Percentiles rank a stretch among this genome's conserved stretches.
These are phyloP conservation scores for grape (Vitis vinifera) DNA, from an alignment of 164 flowering plant genomes.

Conservation along the genomic window DNA sequence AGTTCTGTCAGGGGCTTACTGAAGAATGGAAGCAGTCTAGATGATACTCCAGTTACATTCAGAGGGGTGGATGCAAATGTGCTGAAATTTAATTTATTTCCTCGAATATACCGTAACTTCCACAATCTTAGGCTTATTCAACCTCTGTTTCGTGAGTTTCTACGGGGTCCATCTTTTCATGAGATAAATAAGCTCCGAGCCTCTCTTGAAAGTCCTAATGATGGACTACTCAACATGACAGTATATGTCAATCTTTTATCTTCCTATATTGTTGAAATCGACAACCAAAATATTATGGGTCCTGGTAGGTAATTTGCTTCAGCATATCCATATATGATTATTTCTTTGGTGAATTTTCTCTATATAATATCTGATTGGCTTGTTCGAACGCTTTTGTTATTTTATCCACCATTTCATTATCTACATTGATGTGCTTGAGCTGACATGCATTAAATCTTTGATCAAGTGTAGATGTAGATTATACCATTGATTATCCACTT, in stretches of 20 bases:
- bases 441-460: background rate
- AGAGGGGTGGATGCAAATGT: slow-evolving; percentile 71
- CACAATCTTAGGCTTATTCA: slow-evolving; percentile 76
- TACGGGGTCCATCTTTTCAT: slow-evolving; percentile 66
- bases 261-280: slow-evolving; percentile 74
- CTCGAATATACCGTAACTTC: slow-evolving; percentile 63
- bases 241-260: slow-evolving; percentile 76
- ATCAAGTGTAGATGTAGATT: background rate
- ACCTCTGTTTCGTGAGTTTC: slow-evolving; percentile 86
- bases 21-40: slow-evolving; percentile 49
- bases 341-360: background rate
- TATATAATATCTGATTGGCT: background rate
- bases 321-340: background rate
- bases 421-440: background rate
- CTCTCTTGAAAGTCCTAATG: slow-evolving; percentile 67
- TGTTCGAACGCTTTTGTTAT: background rate
- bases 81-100: slow-evolving; percentile 79
- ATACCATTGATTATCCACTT: background rate
- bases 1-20: slow-evolving; percentile 73
- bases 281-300: slow-evolving; percentile 59
- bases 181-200: slow-evolving; percentile 56
- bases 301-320: slow-evolving; percentile 59
- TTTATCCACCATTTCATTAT: background rate
- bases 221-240: slow-evolving; percentile 81
- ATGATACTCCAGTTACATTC: slow-evolving; percentile 67